A percentile compares a stretch with the other conserved stretches of the same genome.
Conservation (phyloP, 2,329 filamentous ascomycete genomes). For the Cordyceps farinosa region DNA sequence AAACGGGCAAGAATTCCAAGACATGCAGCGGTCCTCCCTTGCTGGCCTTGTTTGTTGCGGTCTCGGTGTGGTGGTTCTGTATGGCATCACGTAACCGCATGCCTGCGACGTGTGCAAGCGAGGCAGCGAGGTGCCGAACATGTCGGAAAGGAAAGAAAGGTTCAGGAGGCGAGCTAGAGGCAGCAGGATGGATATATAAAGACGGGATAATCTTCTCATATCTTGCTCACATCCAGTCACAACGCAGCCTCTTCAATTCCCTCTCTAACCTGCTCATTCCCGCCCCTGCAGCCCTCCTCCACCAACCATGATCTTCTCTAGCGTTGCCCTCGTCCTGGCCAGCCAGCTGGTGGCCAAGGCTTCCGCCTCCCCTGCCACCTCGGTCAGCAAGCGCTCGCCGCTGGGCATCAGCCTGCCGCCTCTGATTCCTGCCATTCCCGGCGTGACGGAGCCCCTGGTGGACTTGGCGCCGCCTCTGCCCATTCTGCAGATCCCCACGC, state of each 20-base stretch:
- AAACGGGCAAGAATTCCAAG: conserved; percentile 2
- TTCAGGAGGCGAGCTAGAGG: not conserved
- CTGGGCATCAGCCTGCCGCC: conserved; percentile 45
- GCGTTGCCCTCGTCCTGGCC: not conserved
- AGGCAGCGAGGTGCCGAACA: not conserved
- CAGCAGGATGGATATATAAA: not conserved
- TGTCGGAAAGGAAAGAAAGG: not conserved
- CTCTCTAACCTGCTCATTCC: conserved; percentile 1
- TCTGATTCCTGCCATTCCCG: conserved; percentile 56
- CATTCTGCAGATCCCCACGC: conserved; percentile 57
- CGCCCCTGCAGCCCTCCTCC: not conserved
- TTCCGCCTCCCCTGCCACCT: not conserved
- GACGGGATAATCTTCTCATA: conserved; percentile 13
- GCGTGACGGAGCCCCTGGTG: conserved; percentile 54
- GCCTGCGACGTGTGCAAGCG: not conserved
- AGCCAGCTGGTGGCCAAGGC: conserved; percentile 14
- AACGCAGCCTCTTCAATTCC: not conserved
- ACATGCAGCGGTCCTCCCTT: conserved; percentile 4
- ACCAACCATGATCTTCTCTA: conserved; percentile 15
- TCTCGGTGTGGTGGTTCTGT: not conserved
- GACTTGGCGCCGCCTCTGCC: conserved; percentile 51
- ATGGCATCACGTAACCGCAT: not conserved
- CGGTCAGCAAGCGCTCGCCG: conserved; percentile 23
- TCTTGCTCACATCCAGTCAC: not conserved
- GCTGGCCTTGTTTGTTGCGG: not conserved